Conservation (phyloP, 352 stramenopile species). For the Pythium guiyangense region DNA sequence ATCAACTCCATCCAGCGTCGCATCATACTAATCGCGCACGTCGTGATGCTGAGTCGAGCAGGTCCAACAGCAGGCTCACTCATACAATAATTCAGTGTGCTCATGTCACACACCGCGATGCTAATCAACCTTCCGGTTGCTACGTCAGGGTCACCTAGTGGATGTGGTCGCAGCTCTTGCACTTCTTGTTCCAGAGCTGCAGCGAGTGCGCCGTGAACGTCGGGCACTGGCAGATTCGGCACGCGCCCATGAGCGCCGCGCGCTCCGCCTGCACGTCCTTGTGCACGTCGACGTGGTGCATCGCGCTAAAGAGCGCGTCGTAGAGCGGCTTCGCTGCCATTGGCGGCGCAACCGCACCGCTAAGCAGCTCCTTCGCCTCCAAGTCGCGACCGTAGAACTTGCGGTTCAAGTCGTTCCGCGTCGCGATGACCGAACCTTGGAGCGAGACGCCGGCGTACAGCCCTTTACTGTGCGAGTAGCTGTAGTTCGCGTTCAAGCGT, state of each 20-base stretch:
- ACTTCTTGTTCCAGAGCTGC: constrained; percentile 64
- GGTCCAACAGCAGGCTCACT: neutral
- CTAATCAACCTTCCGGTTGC: neutral
- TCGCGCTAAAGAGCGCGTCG: constrained; percentile 44
- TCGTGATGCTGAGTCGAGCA: neutral
- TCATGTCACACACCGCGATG: neutral
- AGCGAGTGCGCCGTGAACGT: constrained; percentile 36
- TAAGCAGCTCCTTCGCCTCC: constrained; percentile 37
- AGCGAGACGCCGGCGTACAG: constrained; percentile 89
- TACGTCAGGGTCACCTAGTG: constrained; percentile 27
- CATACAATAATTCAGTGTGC: neutral
- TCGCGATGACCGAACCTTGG: constrained; percentile 85
- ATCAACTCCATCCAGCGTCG: neutral
- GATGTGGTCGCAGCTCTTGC: constrained; percentile 50
- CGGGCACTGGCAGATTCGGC: constrained; percentile 33
- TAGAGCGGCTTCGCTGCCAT: constrained; percentile 47
- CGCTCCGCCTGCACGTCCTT: constrained; percentile 26
- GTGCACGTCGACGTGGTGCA: constrained; percentile 35
- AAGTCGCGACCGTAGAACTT: constrained; percentile 89
- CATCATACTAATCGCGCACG: neutral
- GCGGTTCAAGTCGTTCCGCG: constrained; percentile 84
- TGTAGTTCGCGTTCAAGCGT: constrained; percentile 84
- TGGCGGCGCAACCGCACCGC: constrained; percentile 33
- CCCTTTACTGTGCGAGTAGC: constrained; percentile 87
- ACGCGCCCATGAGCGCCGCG: constrained; percentile 39